Conservation (phyloP, 306 rosid genomes). For the Cucurbita ficifolia region DNA sequence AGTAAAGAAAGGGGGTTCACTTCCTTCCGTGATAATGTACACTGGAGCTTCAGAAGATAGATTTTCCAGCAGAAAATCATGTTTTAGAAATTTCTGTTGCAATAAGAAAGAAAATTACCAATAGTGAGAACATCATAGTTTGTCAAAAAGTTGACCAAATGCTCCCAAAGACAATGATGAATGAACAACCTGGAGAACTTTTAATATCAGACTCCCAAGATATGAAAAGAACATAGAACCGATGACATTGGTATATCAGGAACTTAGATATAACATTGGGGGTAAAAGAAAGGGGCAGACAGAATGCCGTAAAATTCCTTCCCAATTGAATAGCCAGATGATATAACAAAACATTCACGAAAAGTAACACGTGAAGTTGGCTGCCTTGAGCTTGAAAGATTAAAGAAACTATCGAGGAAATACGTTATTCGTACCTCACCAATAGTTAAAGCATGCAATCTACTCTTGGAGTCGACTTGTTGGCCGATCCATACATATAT, state of each 20-base stretch:
- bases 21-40: slow-evolving; percentile 69
- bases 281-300: neutral
- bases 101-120: neutral
- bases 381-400: neutral
- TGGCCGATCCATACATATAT: slow-evolving; percentile 95
- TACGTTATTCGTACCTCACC: slow-evolving; percentile 69
- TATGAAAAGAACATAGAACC: neutral
- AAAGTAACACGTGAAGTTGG: neutral
- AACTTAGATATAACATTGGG: neutral
- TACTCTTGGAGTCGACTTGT: slow-evolving; percentile 54
- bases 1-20: slow-evolving; percentile 95
- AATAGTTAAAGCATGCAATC: slow-evolving; percentile 54
- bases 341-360: neutral
- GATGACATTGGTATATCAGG: neutral
- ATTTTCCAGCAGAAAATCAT: slow-evolving; percentile 64
- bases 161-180: neutral
- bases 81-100: slow-evolving; percentile 74
- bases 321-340: neutral
- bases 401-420: slow-evolving; percentile 1
- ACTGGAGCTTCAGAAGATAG: slow-evolving; percentile 66
- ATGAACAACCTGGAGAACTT: neutral
- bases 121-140: neutral
- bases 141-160: neutral
- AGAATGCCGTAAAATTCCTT: neutral
- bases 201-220: neutral